Evolutionary conservation across 73 alveolate species (phyloP), one percentile per base, ranked within the genome.

Genomic region (Paramecium caudatum): DNA sequence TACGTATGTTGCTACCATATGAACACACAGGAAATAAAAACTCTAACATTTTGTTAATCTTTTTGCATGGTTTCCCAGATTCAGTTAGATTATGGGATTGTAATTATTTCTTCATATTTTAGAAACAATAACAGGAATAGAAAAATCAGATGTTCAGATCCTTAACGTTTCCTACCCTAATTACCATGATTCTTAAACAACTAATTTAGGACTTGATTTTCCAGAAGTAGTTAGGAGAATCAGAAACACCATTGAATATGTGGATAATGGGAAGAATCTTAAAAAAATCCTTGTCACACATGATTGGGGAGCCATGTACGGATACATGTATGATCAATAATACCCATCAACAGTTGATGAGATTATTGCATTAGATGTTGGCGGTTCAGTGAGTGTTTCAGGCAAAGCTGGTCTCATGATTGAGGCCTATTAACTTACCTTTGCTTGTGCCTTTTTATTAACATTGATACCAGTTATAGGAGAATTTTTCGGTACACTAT

Each of bases 291-390:
- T 86, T 21, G 36, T 86, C 46, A 78, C 88, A 23, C 93, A 86
- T 63, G 93, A 86, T 86, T 86, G 93, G 93, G 93, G 93, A 41
- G 93, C 93, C 25, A 33, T 86, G 3, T 47, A 30, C 65, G 93
- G 90, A 37, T 86, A 86, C 32, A 37, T 86, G 36, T 78, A 47
- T 63, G 93, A 86, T 46, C 30, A 62, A 25, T 63, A 86, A 37
- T 62, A 86, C 43, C 93, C 93, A 10, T 15, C 49, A 16, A 30
- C 32, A 27, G 82, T 86, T 3, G 84, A 86, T 27, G 47, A 86
- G 32, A 86, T 86, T 45, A 63, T 86, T n/a, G 70, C 93, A 8
- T 41, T 86, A 32, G 93, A 86, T 63, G 93, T 86, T 9, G 93
- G 90, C 25, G 87, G 62, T 16, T 86, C 49, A 55, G 80, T 48